Evolutionary conservation across 192 early-diverging fungal species (phyloP).

Genomic region (Coemansia asiatica): DNA sequence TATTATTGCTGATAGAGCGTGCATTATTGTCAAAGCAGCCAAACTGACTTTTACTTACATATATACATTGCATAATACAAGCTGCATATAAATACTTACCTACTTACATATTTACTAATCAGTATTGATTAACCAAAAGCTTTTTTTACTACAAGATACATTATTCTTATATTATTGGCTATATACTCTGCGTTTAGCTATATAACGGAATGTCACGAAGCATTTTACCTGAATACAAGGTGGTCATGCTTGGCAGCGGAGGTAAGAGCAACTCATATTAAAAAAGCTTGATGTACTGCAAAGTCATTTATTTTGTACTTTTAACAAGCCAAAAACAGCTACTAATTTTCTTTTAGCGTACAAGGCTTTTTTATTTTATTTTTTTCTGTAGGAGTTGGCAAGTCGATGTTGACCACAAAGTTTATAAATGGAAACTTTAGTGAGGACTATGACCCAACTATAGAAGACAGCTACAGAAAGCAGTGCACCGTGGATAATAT

Average conservation of each 20-base stretch:
- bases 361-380: neutral
- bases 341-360: no score
- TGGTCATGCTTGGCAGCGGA: conserved; percentile 92
- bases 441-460: conserved; percentile 94
- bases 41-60: neutral
- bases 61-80: neutral
- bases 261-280: conserved; percentile 55
- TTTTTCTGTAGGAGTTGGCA: conserved; percentile 61
- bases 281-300: neutral
- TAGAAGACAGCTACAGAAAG: conserved; percentile 89
- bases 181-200: neutral
- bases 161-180: neutral
- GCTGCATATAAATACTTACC: neutral
- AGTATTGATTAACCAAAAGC: no score
- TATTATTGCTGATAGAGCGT: neutral
- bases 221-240: conserved; percentile 81
- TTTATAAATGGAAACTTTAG: conserved; percentile 92
- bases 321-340: no score
- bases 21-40: conserved; percentile 4
- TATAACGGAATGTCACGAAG: conserved; percentile 44
- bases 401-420: conserved; percentile 89
- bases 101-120: neutral
- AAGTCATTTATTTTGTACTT: no score
- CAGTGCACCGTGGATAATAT: conserved; percentile 80
- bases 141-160: no score